phyloP scores from a whole-genome alignment of 2,329 filamentous ascomycete species.

The Ophiostoma populinum region DNA sequence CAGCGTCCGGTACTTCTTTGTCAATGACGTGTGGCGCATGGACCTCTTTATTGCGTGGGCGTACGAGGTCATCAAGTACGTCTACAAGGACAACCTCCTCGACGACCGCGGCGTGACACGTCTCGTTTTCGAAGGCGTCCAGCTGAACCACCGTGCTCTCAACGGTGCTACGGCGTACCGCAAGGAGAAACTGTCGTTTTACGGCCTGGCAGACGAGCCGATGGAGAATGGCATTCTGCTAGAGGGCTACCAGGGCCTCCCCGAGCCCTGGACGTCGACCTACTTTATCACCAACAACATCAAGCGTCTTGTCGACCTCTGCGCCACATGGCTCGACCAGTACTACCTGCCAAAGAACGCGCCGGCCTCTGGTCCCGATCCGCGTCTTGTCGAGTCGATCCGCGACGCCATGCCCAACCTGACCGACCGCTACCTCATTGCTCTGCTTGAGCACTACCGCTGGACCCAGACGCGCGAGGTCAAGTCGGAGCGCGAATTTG shows the following conservation, averaged over 20 bases:
- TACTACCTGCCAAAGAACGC: slow-evolving; percentile 18
- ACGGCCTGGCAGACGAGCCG: slow-evolving; percentile 53
- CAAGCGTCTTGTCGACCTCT: slow-evolving; percentile 41
- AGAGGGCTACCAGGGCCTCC: slow-evolving; percentile 48
- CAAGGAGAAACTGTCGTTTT: slow-evolving; percentile 46
- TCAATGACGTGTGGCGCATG: slow-evolving; percentile 55
- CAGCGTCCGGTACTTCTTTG: slow-evolving; percentile 70
- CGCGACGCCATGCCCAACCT: slow-evolving; percentile 30
- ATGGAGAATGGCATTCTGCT: slow-evolving; percentile 47
- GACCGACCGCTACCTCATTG: slow-evolving; percentile 36
- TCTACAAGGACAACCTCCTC: slow-evolving; percentile 43
- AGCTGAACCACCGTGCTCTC: slow-evolving; percentile 51
- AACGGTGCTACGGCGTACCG: slow-evolving; percentile 55
- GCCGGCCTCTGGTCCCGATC: slow-evolving; percentile 17
- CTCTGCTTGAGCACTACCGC: slow-evolving; percentile 33
- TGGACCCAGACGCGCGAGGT: slow-evolving; percentile 31
- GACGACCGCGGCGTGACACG: slow-evolving; percentile 36
- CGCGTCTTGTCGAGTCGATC: slow-evolving; percentile 26
- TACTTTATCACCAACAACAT: slow-evolving; percentile 42
- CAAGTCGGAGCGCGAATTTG: slow-evolving; percentile 22
- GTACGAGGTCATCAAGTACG: slow-evolving; percentile 56
- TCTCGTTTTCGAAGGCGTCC: slow-evolving; percentile 49
- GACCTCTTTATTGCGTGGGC: slow-evolving; percentile 66
- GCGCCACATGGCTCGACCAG: slow-evolving; percentile 35
- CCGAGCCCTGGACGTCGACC: slow-evolving; percentile 75